These are phyloP conservation scores for Hydrangea macrophylla DNA, from an alignment of 148 eudicot genomes.

Conservation along the genomic window DNA sequence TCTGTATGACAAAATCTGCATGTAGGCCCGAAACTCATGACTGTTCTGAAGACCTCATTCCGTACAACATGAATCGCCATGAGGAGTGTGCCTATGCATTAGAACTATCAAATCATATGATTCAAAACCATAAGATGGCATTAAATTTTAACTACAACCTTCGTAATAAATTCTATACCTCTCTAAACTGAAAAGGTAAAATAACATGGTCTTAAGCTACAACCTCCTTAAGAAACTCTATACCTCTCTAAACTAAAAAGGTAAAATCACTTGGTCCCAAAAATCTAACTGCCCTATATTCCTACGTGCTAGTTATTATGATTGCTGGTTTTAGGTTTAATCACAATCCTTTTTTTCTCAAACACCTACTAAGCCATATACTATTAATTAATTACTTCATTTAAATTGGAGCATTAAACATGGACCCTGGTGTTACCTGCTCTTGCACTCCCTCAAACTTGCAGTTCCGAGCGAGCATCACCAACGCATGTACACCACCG, in stretches of 20 bases:
- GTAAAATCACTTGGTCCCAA: background rate
- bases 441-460: conserved; percentile 95
- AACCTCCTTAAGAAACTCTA: background rate
- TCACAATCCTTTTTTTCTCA: background rate
- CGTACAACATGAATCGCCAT: background rate
- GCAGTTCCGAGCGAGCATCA: conserved; percentile 80
- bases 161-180: background rate
- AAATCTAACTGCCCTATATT: conserved; percentile 7
- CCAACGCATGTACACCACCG: conserved; percentile 93
- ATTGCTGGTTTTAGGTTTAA: background rate
- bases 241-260: background rate
- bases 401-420: background rate
- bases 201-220: background rate
- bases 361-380: background rate
- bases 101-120: background rate
- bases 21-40: background rate
- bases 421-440: conserved; percentile 79
- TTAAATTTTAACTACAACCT: background rate
- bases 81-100: background rate
- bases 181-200: background rate
- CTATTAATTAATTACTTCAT: background rate
- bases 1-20: background rate
- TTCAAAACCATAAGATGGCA: background rate
- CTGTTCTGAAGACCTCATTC: background rate
- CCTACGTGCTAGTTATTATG: background rate